Base-by-base conservation (phyloP, 2,329 filamentous ascomycete species). In the Verticillium klebahnii region DNA sequence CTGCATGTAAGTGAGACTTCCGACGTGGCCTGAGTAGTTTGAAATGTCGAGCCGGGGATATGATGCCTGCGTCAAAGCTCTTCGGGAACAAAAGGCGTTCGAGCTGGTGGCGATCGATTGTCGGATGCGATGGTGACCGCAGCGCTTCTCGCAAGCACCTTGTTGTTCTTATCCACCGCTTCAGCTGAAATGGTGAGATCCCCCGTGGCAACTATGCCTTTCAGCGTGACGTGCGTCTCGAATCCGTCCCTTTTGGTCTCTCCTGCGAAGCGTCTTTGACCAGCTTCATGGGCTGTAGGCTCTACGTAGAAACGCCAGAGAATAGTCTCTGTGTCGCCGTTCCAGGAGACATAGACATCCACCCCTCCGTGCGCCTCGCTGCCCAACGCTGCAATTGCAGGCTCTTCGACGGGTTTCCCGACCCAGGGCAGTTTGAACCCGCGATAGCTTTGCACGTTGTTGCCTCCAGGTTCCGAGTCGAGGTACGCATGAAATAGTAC, bases 341-440 rank as follows among this genome's bases (percentile, higher is more conserved):
- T 76, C 74, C 74, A 76, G 58, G 71, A 72, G 1, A 72, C 72
- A 29, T 70, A 73, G 8, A 74, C 61, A 5, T 19, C 12, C 36
- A 56, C 39, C 4, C 37, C 4, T 3, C 61, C 61, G 25, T 52
- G 39, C 17, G 56, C 60, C 15, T 64, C 58, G 9, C 64, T 58
- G 64, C 65, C 54, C 52, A 63, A 8, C 52, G 64, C 31, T 45
- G 61, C 62, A 17, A 64, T 56, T 11, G 68, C 67, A 5, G 67
- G 69, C 31, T 72, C 77, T 34, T 75, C 78, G 52, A 72, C 73
- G 0, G 83, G 82, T 12, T 73, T 69, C 0, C 80, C 82, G 3
- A 77, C 76, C 84, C 84, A 88, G 60, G 79, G 73, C 65, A 76
- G 80, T 67, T 82, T 83, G 70, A 81, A 82, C 2, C 78, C 79